Conservation (phyloP, 176 grass and related monocot species). For the Ananas comosus region DNA sequence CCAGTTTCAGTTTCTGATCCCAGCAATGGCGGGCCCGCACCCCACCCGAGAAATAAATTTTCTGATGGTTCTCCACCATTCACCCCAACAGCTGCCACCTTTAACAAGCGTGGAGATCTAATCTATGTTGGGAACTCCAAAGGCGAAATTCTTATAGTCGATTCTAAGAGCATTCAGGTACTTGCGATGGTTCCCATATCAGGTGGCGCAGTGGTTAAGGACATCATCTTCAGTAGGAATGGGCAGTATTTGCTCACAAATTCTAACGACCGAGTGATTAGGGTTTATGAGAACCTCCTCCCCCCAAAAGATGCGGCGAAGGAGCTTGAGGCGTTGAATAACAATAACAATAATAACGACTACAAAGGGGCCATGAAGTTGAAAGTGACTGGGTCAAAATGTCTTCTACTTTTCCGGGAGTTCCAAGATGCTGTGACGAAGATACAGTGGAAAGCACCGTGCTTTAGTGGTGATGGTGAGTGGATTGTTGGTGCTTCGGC, state of each 20-base stretch:
- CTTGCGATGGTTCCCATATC: constrained; percentile 66
- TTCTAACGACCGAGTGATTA: constrained; percentile 94
- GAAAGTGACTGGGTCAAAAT: constrained; percentile 60
- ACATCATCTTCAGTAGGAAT: constrained; percentile 85
- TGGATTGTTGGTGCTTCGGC: constrained; percentile 97
- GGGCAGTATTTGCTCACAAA: constrained; percentile 87
- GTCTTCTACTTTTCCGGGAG: constrained; percentile 70
- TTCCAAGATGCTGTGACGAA: constrained; percentile 82
- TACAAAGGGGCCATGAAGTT: constrained; percentile 42
- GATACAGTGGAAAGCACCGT: constrained; percentile 96
- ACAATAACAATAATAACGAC: constrained; percentile 24
- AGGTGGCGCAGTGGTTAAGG: constrained; percentile 78
- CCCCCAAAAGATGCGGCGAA: constrained; percentile 52
- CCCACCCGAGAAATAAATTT: constrained; percentile 74
- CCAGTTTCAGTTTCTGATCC: constrained; percentile 69
- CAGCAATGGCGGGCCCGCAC: constrained; percentile 32
- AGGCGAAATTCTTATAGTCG: constrained; percentile 85
- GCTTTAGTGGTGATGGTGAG: constrained; percentile 93
- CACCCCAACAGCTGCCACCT: constrained; percentile 90
- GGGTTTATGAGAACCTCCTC: constrained; percentile 76
- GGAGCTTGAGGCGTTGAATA: constrained; percentile 49
- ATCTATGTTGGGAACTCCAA: constrained; percentile 96
- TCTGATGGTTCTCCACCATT: constrained; percentile 84
- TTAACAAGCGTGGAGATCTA: constrained; percentile 77
- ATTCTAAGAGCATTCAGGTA: constrained; percentile 61